Evolutionary conservation across 345 rosid species (phyloP).

Genomic region (Corymbia maculata): DNA sequence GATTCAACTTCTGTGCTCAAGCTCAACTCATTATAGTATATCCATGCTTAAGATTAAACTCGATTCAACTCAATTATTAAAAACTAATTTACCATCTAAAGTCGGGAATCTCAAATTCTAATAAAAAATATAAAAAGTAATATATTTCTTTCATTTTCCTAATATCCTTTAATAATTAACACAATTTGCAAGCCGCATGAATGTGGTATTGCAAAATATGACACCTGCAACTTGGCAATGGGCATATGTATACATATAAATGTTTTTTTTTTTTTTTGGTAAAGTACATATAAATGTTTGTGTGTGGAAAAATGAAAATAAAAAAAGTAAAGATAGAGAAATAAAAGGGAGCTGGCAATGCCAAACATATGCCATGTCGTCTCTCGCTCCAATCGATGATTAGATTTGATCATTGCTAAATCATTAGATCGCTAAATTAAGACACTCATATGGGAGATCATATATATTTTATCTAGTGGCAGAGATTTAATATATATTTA

Average conservation of each 20-base stretch:
- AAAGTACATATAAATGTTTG: too few relatives aligned
- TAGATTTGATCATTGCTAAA: not conserved
- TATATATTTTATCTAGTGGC: too few relatives aligned
- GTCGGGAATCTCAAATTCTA: not conserved
- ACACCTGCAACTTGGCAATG: not conserved
- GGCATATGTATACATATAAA: too few relatives aligned
- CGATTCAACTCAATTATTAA: accelerated
- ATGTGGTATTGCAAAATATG: not conserved
- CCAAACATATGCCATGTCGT: not conserved
- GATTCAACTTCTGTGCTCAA: not conserved
- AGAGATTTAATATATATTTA: too few relatives aligned
- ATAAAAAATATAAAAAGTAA: not conserved
- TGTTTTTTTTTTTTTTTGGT: too few relatives aligned
- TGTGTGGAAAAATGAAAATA: not conserved
- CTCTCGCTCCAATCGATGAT: not conserved
- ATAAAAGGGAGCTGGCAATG: not conserved
- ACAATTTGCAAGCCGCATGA: not conserved
- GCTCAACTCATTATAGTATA: not conserved
- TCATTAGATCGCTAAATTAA: too few relatives aligned
- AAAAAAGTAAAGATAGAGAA: not conserved
- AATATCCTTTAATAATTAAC: not conserved
- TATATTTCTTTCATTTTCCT: not conserved
- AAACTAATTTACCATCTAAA: not conserved
- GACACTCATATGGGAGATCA: too few relatives aligned
- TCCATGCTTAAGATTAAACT: not conserved